Percentiles rank a stretch among this genome's conserved stretches.
Conservation (phyloP, 2,329 filamentous ascomycete genomes). For the Alternaria novae-zelandiae region DNA sequence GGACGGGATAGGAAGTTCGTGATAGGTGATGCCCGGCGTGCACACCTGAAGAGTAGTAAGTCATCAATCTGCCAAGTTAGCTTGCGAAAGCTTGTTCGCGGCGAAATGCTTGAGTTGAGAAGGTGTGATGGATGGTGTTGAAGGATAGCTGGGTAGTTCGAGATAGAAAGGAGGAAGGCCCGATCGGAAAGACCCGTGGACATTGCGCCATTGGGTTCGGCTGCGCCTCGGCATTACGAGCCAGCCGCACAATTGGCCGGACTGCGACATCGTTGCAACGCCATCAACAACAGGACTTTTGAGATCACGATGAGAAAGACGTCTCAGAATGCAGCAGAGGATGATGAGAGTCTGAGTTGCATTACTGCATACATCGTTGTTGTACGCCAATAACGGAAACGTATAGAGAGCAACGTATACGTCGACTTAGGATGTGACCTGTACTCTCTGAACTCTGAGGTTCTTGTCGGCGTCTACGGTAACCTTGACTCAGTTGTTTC, state of each 20-base stretch:
- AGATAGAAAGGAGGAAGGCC: neutral
- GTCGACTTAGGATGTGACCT: neutral
- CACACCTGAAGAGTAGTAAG: neutral
- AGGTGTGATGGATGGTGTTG: neutral
- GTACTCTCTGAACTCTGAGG: neutral
- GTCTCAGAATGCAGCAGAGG: neutral
- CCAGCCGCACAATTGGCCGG: neutral
- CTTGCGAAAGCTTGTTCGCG: neutral
- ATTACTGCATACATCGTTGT: neutral
- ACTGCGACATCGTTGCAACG: neutral
- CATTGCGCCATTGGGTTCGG: neutral
- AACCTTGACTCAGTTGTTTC: neutral
- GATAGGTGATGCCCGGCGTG: neutral
- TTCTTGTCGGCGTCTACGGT: neutral
- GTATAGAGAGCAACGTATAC: neutral
- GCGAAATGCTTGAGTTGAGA: neutral
- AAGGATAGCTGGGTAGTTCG: neutral
- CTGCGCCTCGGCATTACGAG: neutral
- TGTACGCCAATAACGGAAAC: neutral
- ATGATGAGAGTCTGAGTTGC: neutral
- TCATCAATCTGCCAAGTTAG: neutral
- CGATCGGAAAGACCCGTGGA: neutral
- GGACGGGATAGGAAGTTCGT: constrained; percentile 1
- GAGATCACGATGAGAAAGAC: neutral
- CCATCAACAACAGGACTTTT: neutral